Evolutionary conservation across 2,329 filamentous ascomycete genomes (phyloP).

Genomic region (Penicillium sp.): DNA sequence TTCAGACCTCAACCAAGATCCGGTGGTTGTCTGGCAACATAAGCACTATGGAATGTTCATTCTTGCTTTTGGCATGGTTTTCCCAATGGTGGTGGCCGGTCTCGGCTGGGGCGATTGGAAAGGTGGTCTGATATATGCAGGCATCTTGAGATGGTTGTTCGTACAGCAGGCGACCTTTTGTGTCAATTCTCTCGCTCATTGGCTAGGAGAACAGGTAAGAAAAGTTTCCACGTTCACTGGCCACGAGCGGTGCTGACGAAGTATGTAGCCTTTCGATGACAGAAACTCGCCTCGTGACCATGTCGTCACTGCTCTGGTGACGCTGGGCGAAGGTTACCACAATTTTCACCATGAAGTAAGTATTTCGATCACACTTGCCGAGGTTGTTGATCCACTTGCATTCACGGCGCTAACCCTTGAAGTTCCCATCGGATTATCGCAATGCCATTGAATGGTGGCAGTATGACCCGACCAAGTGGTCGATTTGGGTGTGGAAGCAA

Average conservation of each 20-base stretch:
- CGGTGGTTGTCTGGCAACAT: slow-evolving; percentile 81
- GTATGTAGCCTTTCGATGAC: slow-evolving; percentile 78
- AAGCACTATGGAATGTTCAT: slow-evolving; percentile 76
- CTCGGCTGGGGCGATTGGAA: slow-evolving; percentile 74
- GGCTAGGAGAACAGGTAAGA: slow-evolving; percentile 67
- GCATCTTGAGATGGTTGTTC: slow-evolving; percentile 83
- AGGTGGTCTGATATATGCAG: slow-evolving; percentile 81
- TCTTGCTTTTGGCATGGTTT: slow-evolving; percentile 69
- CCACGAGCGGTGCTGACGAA: not conserved
- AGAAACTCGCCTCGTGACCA: slow-evolving; percentile 81
- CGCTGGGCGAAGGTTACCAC: slow-evolving; percentile 87
- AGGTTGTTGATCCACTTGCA: not conserved
- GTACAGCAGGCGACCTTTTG: slow-evolving; percentile 93
- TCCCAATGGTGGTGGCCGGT: slow-evolving; percentile 72
- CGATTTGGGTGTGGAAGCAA: slow-evolving; percentile 80
- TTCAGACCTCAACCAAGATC: slow-evolving; percentile 78
- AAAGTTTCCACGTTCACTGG: not conserved
- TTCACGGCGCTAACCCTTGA: not conserved
- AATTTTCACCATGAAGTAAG: slow-evolving; percentile 83
- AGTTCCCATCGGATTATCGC: slow-evolving; percentile 85
- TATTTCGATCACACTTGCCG: not conserved
- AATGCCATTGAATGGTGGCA: slow-evolving; percentile 90
- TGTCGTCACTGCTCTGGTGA: slow-evolving; percentile 80
- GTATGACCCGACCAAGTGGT: slow-evolving; percentile 91
- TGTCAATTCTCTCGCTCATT: slow-evolving; percentile 87